Conservation (phyloP, 805 yeast genomes). For the Metschnikowia cubensis region DNA sequence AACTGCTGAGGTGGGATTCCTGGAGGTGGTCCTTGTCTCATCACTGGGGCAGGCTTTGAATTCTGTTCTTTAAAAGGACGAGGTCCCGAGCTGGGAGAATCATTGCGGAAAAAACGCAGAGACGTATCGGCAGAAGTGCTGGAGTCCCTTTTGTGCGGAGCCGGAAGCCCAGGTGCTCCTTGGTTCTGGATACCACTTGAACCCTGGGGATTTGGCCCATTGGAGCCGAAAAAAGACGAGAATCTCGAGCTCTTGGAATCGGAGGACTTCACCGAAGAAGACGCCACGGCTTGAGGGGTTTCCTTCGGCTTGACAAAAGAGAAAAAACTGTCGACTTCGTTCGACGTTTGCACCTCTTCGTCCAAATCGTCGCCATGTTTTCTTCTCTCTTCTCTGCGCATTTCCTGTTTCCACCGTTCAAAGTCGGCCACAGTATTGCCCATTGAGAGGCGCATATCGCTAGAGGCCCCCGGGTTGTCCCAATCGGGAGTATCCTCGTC, state of each 20-base stretch:
- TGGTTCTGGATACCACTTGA: background rate
- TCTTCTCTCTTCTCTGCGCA: conserved; percentile 48
- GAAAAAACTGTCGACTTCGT: conserved; percentile 43
- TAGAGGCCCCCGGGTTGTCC: conserved; percentile 31
- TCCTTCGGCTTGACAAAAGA: conserved; percentile 36
- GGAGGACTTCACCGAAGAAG: conserved; percentile 9
- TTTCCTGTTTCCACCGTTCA: conserved; percentile 54
- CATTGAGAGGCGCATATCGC: conserved; percentile 26
- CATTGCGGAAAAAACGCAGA: conserved; percentile 5
- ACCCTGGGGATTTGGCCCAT: background rate
- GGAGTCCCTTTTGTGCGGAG: background rate
- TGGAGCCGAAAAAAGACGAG: conserved; percentile 16
- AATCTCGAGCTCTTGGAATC: conserved; percentile 24
- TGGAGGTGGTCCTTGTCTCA: conserved; percentile 4
- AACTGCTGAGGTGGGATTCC: conserved; percentile 1
- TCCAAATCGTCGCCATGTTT: conserved; percentile 38
- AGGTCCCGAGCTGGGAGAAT: background rate
- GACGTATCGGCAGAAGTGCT: background rate
- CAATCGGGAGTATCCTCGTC: conserved; percentile 40
- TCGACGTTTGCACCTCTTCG: conserved; percentile 20
- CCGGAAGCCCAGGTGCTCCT: background rate
- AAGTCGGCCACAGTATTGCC: conserved; percentile 56
- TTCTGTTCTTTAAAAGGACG: background rate
- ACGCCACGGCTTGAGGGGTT: conserved; percentile 8
- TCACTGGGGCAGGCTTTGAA: background rate